Conservation (phyloP, 1,284 basidiomycete species). For the Sporisorium scitamineum region DNA sequence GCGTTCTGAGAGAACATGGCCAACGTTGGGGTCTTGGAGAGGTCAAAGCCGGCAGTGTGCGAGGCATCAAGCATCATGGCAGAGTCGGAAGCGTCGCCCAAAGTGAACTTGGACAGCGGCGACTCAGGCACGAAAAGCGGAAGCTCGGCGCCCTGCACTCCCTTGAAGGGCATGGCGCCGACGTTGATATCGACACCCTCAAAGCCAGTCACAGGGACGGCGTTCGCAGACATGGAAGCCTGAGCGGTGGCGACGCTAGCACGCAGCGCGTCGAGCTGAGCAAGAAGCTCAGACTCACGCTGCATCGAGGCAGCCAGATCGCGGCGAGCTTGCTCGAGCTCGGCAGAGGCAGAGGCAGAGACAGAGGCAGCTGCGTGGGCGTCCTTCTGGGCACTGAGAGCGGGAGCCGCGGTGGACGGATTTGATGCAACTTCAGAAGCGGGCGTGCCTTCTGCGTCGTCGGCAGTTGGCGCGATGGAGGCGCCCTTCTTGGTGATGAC, state of each 20-base stretch:
- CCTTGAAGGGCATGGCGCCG: conserved; percentile 33
- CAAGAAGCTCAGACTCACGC: conserved; percentile 25
- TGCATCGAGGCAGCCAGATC: conserved; percentile 35
- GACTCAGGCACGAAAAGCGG: conserved; percentile 43
- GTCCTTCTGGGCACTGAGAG: background rate
- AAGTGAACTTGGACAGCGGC: conserved; percentile 42
- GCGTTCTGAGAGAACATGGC: conserved; percentile 45
- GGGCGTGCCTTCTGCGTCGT: conserved; percentile 38
- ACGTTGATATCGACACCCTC: conserved; percentile 14
- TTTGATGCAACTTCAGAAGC: conserved; percentile 15
- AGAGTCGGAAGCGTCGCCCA: conserved; percentile 10
- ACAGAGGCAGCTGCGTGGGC: background rate
- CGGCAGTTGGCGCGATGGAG: conserved; percentile 58
- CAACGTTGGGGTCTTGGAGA: conserved; percentile 47
- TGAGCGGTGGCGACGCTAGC: conserved; percentile 20
- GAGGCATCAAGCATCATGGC: conserved; percentile 28
- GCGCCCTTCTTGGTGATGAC: conserved; percentile 57
- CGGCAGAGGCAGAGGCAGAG: conserved; percentile 23
- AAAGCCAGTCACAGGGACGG: conserved; percentile 15
- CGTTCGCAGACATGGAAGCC: conserved; percentile 13
- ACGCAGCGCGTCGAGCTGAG: conserved; percentile 36
- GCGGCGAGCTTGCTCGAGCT: conserved; percentile 43
- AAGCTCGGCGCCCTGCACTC: conserved; percentile 38
- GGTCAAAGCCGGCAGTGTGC: conserved; percentile 24
- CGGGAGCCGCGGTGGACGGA: conserved; percentile 3